Base-by-base conservation (phyloP, 2,329 filamentous ascomycete genomes). In the Cercospora janseana region DNA sequence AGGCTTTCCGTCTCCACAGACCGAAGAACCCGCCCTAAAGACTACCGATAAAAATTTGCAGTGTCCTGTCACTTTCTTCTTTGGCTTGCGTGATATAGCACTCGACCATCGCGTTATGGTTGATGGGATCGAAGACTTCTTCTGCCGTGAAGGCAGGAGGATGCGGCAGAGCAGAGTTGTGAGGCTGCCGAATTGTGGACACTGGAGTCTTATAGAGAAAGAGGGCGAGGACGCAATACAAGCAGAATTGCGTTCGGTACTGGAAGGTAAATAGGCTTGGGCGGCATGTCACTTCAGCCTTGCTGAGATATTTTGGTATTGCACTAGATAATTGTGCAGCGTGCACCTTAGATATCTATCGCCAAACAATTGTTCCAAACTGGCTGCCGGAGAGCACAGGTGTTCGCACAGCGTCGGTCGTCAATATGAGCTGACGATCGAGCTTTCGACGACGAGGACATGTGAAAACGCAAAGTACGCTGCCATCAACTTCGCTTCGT, bases 201-300 rank as follows among this genome's bases (percentile, higher is more conserved):
- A 83, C 63, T 82, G 78, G 70, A 73, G 74, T 10, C 73, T 78
- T 2, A 56, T 77, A 32, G 77, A 81, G 60, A 61, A 65, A 28
- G 48, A 54, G 20, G 54, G 57, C 10, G 27, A 43, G 8, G 46
- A 46, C 27, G 57, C 55, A 37, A 16, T 59, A 23, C 45, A 59
- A 13, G 37, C 46, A 28, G 49, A 47, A 18, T 41, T 53, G 28
- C 23, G 9, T 12, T 16, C 12, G 18, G 24, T 40, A 10, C 28
- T 51, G 23, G 24, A 37, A 41, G n/a, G 42, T 8, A 9, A 15
- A 4, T 3, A 13, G 12, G 7, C 35, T 10, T 40, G n/a, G n/a
- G n/a, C n/a, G n/a, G n/a, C n/a, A n/a, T n/a, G n/a, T n/a, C n/a
- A n/a, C n/a, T n/a, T n/a, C n/a, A n/a, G n/a, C n/a, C n/a, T n/a